Evolutionary conservation across 2,329 filamentous ascomycete species (phyloP), one percentile per base, ranked within the genome.

Genomic region (Diplodia intermedia): DNA sequence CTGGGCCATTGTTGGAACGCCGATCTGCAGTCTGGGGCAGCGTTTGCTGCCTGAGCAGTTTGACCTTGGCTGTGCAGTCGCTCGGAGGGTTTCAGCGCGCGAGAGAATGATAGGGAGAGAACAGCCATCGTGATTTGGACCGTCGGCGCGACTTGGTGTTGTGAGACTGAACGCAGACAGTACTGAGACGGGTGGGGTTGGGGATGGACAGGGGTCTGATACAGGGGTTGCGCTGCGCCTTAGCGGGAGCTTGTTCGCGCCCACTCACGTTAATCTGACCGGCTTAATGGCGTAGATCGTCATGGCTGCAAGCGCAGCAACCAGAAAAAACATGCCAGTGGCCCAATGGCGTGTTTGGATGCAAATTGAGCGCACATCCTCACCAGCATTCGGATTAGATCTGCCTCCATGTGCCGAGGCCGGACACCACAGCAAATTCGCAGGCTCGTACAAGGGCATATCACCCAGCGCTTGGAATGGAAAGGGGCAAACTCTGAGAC

Each of bases 101-200:
- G 57, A 49, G 15, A 18, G n/a, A 49, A 20, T 62, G 40, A 2
- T 9, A 43, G n/a, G 40, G 11, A 43, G 29, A 33, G 23, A 43
- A 40, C 18, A n/a, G 40, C 20, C 26, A 33, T 33, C 23, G 40
- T 33, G 29, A 50, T 40, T 14, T 49, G 40, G 29, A 29, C 18
- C 15, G 57, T 49, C 40, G 40, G 40, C 36, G 57, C 11, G 33
- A 26, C 40, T 33, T 49, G 57, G 57, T 31, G 57, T 23, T 50
- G 57, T 66, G 52, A 66, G 53, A 66, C 63, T n/a, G 63, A 66
- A 18, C 36, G 53, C 63, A 56, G 54, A 66, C 63, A 52, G 29
- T 56, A 38, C 54, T 57, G 63, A 66, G 38, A 66, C 63, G 20
- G 40, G 26, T n/a, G 57, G 2, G 40, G 57, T 62, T 61, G 57